A percentile compares a stretch with the other conserved stretches of the same genome.
Evolutionary conservation across 2,329 filamentous ascomycete species (phyloP).

Genomic region (Periconia sp.): DNA sequence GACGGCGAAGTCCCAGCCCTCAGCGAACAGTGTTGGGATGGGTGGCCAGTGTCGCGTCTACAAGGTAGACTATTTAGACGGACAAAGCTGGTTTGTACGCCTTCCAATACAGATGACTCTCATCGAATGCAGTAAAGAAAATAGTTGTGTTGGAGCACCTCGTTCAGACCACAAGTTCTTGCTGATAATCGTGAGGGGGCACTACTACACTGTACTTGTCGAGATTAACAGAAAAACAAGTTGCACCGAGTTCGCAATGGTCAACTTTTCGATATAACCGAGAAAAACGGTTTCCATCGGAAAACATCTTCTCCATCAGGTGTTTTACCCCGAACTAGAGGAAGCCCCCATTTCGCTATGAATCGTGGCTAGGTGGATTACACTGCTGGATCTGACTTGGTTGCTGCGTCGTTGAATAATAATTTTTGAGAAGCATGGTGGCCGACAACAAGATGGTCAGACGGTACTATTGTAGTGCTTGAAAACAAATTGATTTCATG

Average conservation of each 20-base stretch:
- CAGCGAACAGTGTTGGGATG: slow-evolving; percentile 8
- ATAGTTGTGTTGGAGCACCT: slow-evolving; percentile 8
- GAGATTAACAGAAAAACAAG: slow-evolving; percentile 10
- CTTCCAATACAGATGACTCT: slow-evolving; percentile 13
- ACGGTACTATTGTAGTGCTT: no score
- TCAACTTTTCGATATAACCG: slow-evolving; percentile 8
- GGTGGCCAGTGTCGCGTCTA: slow-evolving; percentile 12
- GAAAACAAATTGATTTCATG: no score
- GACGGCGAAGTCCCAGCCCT: slow-evolving; percentile 9
- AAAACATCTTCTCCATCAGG: slow-evolving; percentile 7
- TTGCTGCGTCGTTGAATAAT: no score
- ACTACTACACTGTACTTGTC: slow-evolving; percentile 8
- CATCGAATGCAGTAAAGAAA: slow-evolving; percentile 11
- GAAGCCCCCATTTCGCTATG: slow-evolving; percentile 8
- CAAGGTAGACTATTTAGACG: slow-evolving; percentile 12
- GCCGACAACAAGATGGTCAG: no score
- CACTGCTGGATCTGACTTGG: no score
- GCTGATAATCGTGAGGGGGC: slow-evolving; percentile 5
- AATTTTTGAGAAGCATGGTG: no score
- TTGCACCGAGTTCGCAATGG: slow-evolving; percentile 7
- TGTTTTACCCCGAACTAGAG: slow-evolving; percentile 12
- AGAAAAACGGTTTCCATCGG: slow-evolving; percentile 8
- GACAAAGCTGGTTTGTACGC: slow-evolving; percentile 9
- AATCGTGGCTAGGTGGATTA: no score
- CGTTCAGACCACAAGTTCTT: slow-evolving; percentile 6